Evolutionary conservation across 305 asterid genomes (phyloP).

Genomic region (Fraxinus ornus): DNA sequence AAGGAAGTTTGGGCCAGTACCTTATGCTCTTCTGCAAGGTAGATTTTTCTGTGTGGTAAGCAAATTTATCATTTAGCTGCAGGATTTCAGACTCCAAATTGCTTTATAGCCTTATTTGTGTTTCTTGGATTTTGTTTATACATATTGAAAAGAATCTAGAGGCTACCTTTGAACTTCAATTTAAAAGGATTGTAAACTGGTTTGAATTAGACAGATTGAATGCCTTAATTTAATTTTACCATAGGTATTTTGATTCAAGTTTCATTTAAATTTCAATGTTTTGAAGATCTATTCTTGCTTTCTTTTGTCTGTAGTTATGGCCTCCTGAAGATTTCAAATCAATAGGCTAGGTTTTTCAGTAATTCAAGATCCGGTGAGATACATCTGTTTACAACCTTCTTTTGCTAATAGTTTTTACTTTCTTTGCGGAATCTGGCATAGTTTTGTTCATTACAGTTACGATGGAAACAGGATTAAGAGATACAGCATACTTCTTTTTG

Average conservation of each 20-base stretch:
- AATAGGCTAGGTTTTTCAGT: conserved; percentile 28
- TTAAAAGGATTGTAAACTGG: background rate
- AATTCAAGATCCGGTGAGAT: conserved; percentile 29
- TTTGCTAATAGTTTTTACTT: background rate
- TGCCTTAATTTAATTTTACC: background rate
- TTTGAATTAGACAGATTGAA: background rate
- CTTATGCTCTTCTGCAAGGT: conserved; percentile 61
- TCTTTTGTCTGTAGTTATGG: conserved; percentile 39
- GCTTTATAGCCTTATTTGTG: background rate
- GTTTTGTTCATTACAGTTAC: background rate
- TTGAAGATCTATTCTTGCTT: conserved; percentile 6
- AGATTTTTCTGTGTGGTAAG: conserved; percentile 59
- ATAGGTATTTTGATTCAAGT: background rate
- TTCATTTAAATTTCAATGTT: background rate
- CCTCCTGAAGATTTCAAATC: conserved; percentile 48
- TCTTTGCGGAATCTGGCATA: background rate
- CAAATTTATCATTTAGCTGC: background rate
- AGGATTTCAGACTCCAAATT: background rate
- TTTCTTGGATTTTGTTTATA: background rate
- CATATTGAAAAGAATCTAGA: background rate
- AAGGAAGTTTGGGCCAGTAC: conserved; percentile 74
- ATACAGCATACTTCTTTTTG: background rate
- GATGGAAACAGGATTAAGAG: background rate
- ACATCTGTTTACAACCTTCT: conserved; percentile 7
- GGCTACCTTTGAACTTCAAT: background rate